Evolutionary conservation across 2,329 filamentous ascomycete species (phyloP).

Genomic region (Curvularia verruculosa): DNA sequence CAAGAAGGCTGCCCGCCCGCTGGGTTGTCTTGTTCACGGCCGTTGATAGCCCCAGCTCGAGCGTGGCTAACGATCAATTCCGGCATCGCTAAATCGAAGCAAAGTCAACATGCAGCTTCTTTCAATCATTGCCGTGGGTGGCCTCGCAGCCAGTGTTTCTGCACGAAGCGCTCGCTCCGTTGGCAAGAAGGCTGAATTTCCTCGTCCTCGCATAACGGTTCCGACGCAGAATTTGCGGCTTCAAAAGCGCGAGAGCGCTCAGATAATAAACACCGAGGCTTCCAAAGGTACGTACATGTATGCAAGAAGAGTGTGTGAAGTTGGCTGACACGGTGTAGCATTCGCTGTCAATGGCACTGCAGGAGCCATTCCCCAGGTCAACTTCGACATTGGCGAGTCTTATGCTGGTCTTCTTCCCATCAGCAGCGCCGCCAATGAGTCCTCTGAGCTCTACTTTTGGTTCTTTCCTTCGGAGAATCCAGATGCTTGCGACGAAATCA

Average conservation of each 20-base stretch:
- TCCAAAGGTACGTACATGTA: constrained; percentile 22
- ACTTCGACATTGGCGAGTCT: constrained; percentile 54
- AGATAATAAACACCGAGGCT: constrained; percentile 51
- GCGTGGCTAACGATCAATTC: constrained; percentile 5
- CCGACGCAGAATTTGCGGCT: constrained; percentile 25
- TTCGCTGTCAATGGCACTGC: constrained; percentile 48
- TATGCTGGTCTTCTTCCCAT: constrained; percentile 61
- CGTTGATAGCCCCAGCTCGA: constrained; percentile 9
- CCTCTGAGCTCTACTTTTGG: constrained; percentile 61
- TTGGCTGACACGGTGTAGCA: constrained; percentile 29
- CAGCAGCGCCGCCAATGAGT: constrained; percentile 52
- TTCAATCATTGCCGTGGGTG: constrained; percentile 38
- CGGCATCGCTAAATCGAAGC: constrained; percentile 5
- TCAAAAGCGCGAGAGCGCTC: constrained; percentile 29
- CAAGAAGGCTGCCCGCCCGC: constrained; percentile 9
- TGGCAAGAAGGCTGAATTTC: constrained; percentile 39
- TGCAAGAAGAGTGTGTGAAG: not conserved
- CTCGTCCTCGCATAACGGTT: constrained; percentile 33
- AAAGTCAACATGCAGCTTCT: constrained; percentile 40
- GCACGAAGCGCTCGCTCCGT: constrained; percentile 39
- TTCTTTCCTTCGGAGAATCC: constrained; percentile 61
- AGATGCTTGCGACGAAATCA: constrained; percentile 56
- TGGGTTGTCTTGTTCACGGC: constrained; percentile 3
- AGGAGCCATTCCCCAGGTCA: constrained; percentile 55
- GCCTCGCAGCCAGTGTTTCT: constrained; percentile 34